A percentile compares a stretch with the other conserved stretches of the same genome.
phyloP scores from a whole-genome alignment of 345 rosid genomes.

The Aquilaria yunnanensis region DNA sequence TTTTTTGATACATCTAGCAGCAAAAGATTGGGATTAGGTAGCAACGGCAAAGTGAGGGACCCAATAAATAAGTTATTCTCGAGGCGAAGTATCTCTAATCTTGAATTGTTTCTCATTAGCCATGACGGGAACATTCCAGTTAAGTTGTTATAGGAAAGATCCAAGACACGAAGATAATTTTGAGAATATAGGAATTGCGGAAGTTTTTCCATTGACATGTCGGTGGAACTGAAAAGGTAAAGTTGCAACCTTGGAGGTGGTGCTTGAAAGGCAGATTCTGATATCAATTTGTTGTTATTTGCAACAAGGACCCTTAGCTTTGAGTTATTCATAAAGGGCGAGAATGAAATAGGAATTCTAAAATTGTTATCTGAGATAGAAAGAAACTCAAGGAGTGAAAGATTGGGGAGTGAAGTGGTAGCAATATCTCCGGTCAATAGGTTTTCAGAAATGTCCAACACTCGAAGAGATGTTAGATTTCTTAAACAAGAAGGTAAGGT shows the following conservation, averaged over 20 bases:
- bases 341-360: neutral
- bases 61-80: neutral
- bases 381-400: neutral
- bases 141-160: neutral
- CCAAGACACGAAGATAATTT: neutral
- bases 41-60: neutral
- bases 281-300: neutral
- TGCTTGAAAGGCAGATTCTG: neutral
- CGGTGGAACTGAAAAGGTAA: neutral
- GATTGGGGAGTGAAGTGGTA: neutral
- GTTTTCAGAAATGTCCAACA: conserved; percentile 11
- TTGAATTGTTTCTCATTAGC: conserved; percentile 26
- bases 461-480: conserved; percentile 11
- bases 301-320: conserved; percentile 1
- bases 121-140: conserved; percentile 15
- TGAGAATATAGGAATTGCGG: conserved; percentile 16
- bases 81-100: neutral
- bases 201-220: neutral
- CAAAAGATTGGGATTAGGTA: too few species aligned
- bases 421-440: conserved; percentile 11
- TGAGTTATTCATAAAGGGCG: conserved; percentile 11
- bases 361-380: conserved; percentile 2
- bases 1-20: conserved; percentile 11
- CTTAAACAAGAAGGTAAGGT: neutral
- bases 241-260: conserved; percentile 3